Base-by-base conservation (phyloP, 1,139 yeast genomes). In the Scheffersomyces cryptocercus region DNA sequence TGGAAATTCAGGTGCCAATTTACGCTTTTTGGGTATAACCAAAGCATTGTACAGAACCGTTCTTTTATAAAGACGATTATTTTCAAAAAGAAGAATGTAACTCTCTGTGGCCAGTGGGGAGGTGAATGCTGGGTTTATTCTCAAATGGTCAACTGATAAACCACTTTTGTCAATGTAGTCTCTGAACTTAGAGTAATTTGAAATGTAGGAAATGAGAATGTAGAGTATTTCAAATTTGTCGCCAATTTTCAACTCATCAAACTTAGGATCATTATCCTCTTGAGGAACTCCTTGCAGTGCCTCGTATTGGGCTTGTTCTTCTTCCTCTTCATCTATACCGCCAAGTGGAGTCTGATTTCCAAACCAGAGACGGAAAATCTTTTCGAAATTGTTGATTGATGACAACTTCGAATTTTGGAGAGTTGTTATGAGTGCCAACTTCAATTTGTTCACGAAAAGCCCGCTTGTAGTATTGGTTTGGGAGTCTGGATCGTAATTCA, bases 191-290 rank as follows among this genome's bases (percentile, higher is more conserved):
- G 64, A 53, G 44, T 67, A 66, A 32, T 62, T 64, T 7, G 72
- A 54, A 29, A 75, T 62, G 42, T 72, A 62, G 24, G 62, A 54
- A 5, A 81, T 69, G 44, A 81, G 54, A 5, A 64, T 59, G 51
- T 70, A 75, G 4, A 81, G 52, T 3, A 77, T 62, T 36, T 75
- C 75, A 48, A 81, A 70, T 53, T 79, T 79, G 14, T 75, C 77
- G 14, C 61, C 53, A 7, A 80, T 55, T 5, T 64, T 50, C 32
- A 80, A 63, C 12, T 58, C 46, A 37, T 70, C 73, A 50, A 79
- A 81, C 28, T 51, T 49, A 45, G 56, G 48, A 46, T 44, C 53
- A 30, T 49, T 58, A 44, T 51, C 46, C 29, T 36, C 46, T 43
- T 38, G 51, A 49, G 36, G 55, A 52, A 39, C 53, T 46, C 37